Evolutionary conservation across 371 early-diverging fungal species (phyloP).

Genomic region (Mortierella sp.): DNA sequence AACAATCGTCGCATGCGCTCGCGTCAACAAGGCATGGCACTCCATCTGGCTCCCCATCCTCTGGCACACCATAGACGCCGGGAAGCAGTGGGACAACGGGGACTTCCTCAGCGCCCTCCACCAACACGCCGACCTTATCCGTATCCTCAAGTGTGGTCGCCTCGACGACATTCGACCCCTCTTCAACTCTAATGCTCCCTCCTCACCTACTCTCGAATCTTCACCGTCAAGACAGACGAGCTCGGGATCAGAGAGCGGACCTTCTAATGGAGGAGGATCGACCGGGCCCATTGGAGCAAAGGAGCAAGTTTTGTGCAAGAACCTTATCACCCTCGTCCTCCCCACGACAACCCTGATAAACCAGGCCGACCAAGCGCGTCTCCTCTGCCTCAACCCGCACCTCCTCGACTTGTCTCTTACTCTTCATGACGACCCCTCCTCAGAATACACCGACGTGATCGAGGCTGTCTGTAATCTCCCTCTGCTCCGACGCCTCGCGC

Average conservation of each 20-base stretch:
- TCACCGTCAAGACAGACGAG: background rate
- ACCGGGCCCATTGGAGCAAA: background rate
- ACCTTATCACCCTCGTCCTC: slow-evolving; percentile 25
- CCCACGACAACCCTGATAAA: slow-evolving; percentile 32
- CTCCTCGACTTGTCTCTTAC: slow-evolving; percentile 25
- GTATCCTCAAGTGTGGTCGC: slow-evolving; percentile 36
- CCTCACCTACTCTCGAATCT: background rate
- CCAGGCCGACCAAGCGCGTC: slow-evolving; percentile 23
- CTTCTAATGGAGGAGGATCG: background rate
- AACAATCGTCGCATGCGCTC: slow-evolving; percentile 21
- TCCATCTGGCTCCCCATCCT: slow-evolving; percentile 36
- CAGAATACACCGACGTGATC: slow-evolving; percentile 15
- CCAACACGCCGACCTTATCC: slow-evolving; percentile 38
- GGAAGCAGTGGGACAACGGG: slow-evolving; percentile 27
- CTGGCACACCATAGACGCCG: slow-evolving; percentile 44
- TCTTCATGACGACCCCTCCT: slow-evolving; percentile 22
- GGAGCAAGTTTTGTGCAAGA: slow-evolving; percentile 15
- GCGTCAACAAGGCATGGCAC: slow-evolving; percentile 38
- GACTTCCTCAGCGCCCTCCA: slow-evolving; percentile 25
- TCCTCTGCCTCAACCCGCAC: slow-evolving; percentile 39
- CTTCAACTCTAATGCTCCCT: background rate
- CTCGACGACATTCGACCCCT: slow-evolving; percentile 40
- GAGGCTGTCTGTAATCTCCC: slow-evolving; percentile 22
- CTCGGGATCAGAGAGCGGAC: background rate
- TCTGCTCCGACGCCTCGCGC: slow-evolving; percentile 21